Conservation (phyloP, 306 rosid genomes). For the Benincasa hispida region DNA sequence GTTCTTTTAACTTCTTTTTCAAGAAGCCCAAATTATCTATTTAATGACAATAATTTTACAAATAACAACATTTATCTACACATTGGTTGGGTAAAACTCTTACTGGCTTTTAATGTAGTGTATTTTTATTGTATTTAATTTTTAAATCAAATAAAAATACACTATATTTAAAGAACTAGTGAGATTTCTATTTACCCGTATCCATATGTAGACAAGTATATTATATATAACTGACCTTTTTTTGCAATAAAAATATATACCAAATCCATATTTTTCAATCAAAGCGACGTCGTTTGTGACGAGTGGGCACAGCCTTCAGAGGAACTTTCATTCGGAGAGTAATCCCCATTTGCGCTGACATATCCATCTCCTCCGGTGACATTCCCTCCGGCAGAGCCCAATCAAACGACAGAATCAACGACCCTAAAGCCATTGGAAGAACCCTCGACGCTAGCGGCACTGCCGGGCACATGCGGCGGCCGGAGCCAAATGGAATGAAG, state of each 20-base stretch:
- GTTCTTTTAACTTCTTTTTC: too few species aligned
- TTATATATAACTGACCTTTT: too few species aligned
- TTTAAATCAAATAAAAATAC: too few species aligned
- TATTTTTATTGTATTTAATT: too few species aligned
- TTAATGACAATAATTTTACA: neutral
- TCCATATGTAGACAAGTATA: neutral
- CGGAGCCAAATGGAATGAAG: slow-evolving; percentile 79
- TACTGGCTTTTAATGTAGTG: too few species aligned
- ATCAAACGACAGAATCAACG: slow-evolving; percentile 49
- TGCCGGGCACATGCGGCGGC: slow-evolving; percentile 80
- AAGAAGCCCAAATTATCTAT: too few species aligned
- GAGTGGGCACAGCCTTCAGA: slow-evolving; percentile 36
- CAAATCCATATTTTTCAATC: too few species aligned
- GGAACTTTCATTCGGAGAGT: slow-evolving; percentile 54
- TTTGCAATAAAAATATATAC: too few species aligned
- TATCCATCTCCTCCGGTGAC: slow-evolving; percentile 58
- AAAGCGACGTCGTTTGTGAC: slow-evolving; percentile 13
- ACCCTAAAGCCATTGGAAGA: slow-evolving; percentile 68
- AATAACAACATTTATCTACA: too few species aligned
- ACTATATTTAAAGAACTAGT: too few species aligned
- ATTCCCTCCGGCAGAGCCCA: slow-evolving; percentile 55
- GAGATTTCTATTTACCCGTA: too few species aligned
- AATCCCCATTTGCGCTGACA: slow-evolving; percentile 76
- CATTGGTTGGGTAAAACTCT: too few species aligned
- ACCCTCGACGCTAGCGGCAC: slow-evolving; percentile 64